Base-by-base conservation (phyloP, 352 stramenopile species). In the Phytopythium ostracodes region DNA sequence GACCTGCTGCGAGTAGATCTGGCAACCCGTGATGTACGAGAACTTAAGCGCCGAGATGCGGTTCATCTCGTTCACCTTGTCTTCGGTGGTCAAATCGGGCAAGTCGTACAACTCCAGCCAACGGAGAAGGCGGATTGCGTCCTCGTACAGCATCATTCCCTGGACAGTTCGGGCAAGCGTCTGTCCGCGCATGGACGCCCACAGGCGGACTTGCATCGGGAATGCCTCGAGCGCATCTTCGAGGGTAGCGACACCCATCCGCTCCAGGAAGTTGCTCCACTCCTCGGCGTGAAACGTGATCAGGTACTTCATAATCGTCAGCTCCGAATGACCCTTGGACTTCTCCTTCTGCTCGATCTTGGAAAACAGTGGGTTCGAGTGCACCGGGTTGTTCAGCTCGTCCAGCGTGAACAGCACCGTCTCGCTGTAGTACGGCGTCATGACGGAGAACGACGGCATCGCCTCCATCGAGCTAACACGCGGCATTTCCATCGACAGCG, bases 81-180 rank as follows among this genome's bases (percentile, higher is more conserved):
- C 76, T 24, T 88, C 62, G 20, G 91, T 72, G 24, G 66, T 73
- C 70, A 94, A 86, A 22, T 83, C 70, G 0, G 62, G 59, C 20
- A 88, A 75, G 35, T 77, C 79, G 62, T 87, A 89, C 29, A 96
- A 60, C 62, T 96, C 87, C 10, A 96, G 68, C 87, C 87, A 96
- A 7, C 84, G 82, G 27, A 96, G 62, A 12, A 96, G 70, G n/a
- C 84, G 84, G 36, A 96, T 82, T 2, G 86, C 84, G 36, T 95
- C 84, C 74, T 95, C 86, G 66, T 96, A 96, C 69, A 95, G 69
- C 86, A 95, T 95, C 83, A 96, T 95, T 20, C 88, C 88, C 54
- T 94, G 85, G 0, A 95, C 86, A 0, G 88, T 95, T 43, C 88
- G 78, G n/a, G 84, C 86, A 11, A 96, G 75, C 11, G 88, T 96